A percentile compares a stretch with the other conserved stretches of the same genome.
These are phyloP conservation scores for Penicillium flavigenum DNA, from an alignment of 495 filamentous ascomycete genomes.

Conservation along the genomic window DNA sequence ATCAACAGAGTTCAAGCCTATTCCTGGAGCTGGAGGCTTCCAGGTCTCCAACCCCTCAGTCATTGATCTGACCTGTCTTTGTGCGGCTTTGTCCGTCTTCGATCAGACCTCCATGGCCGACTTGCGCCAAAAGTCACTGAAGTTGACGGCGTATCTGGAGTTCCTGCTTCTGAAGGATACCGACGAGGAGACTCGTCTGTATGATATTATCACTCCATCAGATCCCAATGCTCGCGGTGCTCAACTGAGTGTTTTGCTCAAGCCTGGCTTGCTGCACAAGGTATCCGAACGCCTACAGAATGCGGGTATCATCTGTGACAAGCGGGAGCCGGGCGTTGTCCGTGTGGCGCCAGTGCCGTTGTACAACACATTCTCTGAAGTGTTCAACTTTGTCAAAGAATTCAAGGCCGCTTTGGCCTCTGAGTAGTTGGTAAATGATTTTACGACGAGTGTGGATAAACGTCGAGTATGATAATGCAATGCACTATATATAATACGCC, in stretches of 20 bases:
- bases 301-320: conserved; percentile 76
- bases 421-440: not conserved
- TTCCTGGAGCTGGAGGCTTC: conserved; percentile 60
- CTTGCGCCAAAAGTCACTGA: conserved; percentile 71
- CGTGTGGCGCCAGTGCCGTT: conserved; percentile 89
- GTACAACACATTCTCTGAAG: conserved; percentile 83
- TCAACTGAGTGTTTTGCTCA: conserved; percentile 78
- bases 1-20: conserved; percentile 66
- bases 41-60: conserved; percentile 61
- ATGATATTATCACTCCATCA: conserved; percentile 74
- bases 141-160: conserved; percentile 79
- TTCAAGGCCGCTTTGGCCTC: conserved; percentile 35
- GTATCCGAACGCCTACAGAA: conserved; percentile 69
- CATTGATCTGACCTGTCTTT: conserved; percentile 61
- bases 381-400: conserved; percentile 68
- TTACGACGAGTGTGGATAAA: not conserved
- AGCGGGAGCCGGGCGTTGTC: conserved; percentile 88
- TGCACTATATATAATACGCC: not conserved
- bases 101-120: conserved; percentile 64
- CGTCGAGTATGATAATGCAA: conserved; percentile 1
- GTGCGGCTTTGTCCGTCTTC: conserved; percentile 77
- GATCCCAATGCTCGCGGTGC: conserved; percentile 73
- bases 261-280: conserved; percentile 63
- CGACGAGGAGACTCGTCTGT: conserved; percentile 37
- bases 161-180: conserved; percentile 55